These are phyloP conservation scores for Penicillium coffeae DNA, from an alignment of 495 filamentous ascomycete genomes.

Conservation along the genomic window DNA sequence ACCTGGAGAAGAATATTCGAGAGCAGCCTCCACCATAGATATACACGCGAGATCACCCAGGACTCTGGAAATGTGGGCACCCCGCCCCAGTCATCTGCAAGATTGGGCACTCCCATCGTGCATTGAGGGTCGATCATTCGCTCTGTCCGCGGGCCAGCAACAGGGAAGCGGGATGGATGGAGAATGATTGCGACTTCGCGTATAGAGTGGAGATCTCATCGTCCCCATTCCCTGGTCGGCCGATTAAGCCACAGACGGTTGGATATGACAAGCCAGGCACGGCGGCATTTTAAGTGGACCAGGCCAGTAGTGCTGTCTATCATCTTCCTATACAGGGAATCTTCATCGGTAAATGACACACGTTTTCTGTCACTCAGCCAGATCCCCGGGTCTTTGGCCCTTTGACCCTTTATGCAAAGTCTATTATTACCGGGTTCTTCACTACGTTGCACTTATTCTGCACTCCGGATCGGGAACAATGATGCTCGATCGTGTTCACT, in stretches of 20 bases:
- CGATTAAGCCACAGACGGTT: constrained; percentile 2
- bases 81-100: background rate
- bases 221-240: background rate
- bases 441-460: too few relatives aligned
- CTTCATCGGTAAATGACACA: constrained; percentile 10
- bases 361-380: too few relatives aligned
- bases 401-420: too few relatives aligned
- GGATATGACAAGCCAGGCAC: too few relatives aligned
- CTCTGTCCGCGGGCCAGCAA: background rate
- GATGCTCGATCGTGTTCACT: too few relatives aligned
- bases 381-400: too few relatives aligned
- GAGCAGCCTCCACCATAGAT: constrained; percentile 5
- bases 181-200: background rate
- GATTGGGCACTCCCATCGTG: background rate
- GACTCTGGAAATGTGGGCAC: background rate
- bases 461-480: too few relatives aligned
- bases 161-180: too few relatives aligned
- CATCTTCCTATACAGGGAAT: constrained; percentile 12
- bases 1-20: constrained; percentile 6
- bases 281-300: too few relatives aligned
- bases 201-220: constrained; percentile 9
- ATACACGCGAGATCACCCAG: constrained; percentile 6
- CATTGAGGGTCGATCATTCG: background rate
- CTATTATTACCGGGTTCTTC: too few relatives aligned
- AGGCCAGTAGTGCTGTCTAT: constrained; percentile 11